Percentiles rank a stretch among this genome's conserved stretches.
These are phyloP conservation scores for Anthoceros angustus DNA, from an alignment of 225 moss, liverwort and hornwort species.

Conservation along the genomic window DNA sequence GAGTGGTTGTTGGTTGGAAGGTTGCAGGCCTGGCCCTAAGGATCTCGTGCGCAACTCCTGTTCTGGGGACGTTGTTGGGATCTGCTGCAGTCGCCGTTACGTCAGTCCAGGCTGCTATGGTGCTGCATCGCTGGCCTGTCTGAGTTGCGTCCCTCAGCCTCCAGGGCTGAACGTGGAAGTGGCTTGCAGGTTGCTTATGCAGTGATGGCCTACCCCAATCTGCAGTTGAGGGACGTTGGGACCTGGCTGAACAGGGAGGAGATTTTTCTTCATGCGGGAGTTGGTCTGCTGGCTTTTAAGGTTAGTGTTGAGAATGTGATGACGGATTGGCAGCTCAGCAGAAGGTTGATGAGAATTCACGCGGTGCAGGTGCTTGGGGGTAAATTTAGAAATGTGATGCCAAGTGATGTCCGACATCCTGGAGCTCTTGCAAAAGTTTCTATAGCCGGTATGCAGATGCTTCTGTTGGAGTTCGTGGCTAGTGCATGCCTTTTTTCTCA, in stretches of 20 bases:
- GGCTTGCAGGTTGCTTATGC: background rate
- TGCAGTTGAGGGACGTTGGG: background rate
- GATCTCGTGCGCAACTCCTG: background rate
- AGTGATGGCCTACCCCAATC: background rate
- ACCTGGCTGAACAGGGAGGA: background rate
- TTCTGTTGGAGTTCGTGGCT: background rate
- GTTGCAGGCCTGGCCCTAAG: background rate
- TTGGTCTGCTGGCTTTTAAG: slow-evolving; percentile 1
- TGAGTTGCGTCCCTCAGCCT: background rate
- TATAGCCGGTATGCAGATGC: background rate
- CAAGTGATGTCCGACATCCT: background rate
- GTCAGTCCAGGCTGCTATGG: background rate
- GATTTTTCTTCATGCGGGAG: background rate
- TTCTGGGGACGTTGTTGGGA: background rate
- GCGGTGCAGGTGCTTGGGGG: background rate
- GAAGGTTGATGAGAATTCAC: background rate
- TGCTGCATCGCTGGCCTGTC: background rate
- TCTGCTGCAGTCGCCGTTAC: background rate
- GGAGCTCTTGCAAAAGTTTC: background rate
- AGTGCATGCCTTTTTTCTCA: background rate
- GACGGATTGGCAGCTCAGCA: background rate
- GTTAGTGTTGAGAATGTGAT: background rate
- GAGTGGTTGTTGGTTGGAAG: background rate
- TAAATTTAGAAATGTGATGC: background rate
- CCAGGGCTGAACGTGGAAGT: background rate